Base-by-base conservation (phyloP, 805 yeast species). In the Saccharomycopsis sp. region DNA sequence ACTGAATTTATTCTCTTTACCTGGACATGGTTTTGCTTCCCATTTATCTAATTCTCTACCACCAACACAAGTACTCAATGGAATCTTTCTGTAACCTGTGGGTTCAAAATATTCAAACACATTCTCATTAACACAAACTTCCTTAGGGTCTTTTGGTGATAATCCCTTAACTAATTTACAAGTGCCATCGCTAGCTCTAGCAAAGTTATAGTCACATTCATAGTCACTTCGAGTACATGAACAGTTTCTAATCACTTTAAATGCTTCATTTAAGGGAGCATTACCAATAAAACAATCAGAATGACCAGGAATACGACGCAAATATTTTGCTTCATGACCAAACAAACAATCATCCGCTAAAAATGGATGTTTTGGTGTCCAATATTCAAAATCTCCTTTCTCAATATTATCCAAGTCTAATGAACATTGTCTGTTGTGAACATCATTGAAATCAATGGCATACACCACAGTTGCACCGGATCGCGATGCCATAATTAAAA, bases 121-220 rank as follows among this genome's bases (percentile, higher is more conserved):
- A 35, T 70, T 71, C 45, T 71, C 67, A 44, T 66, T 69, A 13
- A 56, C 54, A 61, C 97, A 86, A 44, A 74, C 70, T 46, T 71
- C 74, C 22, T 72, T 64, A 45, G 79, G 77, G 56, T 85, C 85
- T 11, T 75, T 71, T 5, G 94, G 85, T 3, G 70, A 60, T 44
- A 76, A 67, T 0, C 96, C 97, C 17, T 71, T 67, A n/a, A 88
- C 85, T 33, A 88, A 72, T 58, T 77, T 77, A 66, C 98, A 93
- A 2, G 93, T 83, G 17, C 95, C 95, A 57, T 87, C 96, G 0
- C 55, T 50, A 41, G 79, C 79, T 48, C 81, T 71, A 46, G 63
- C 74, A 61, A 70, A 89, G 63, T 89, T 89, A 67, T 79, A 86
- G 61, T 93, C 98, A 72, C 98, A 93, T 62, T 93, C 98, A 58